Evolutionary conservation across 768 basidiomycete genomes (phyloP).

Genomic region (Suillus clintonianus): DNA sequence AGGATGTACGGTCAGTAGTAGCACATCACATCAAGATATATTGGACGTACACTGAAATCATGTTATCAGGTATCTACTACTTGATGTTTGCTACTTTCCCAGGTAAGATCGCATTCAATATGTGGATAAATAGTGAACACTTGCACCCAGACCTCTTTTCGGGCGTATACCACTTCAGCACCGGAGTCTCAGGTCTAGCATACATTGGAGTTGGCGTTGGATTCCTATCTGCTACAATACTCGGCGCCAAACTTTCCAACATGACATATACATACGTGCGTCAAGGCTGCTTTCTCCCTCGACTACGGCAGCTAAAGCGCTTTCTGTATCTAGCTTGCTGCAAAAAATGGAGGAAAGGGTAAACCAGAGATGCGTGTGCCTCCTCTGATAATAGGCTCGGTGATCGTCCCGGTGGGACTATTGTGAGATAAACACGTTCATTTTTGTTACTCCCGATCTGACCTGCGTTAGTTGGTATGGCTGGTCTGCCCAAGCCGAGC

Average conservation of each 20-base stretch:
- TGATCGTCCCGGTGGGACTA: slow-evolving; percentile 68
- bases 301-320: neutral
- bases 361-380: slow-evolving; percentile 67
- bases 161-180: slow-evolving; percentile 49
- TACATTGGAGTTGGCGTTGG: slow-evolving; percentile 56
- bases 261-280: slow-evolving; percentile 39
- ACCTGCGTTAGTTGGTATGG: slow-evolving; percentile 64
- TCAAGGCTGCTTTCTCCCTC: neutral
- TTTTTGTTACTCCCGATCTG: neutral
- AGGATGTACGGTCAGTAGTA: slow-evolving; percentile 54
- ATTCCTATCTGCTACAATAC: slow-evolving; percentile 47
- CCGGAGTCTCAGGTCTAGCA: slow-evolving; percentile 55
- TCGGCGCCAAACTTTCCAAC: slow-evolving; percentile 50
- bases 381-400: slow-evolving; percentile 47
- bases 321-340: slow-evolving; percentile 40
- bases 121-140: slow-evolving; percentile 6
- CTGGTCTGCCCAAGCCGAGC: slow-evolving; percentile 66
- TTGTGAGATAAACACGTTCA: slow-evolving; percentile 47
- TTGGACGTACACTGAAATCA: neutral
- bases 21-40: neutral
- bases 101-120: slow-evolving; percentile 16
- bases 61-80: slow-evolving; percentile 49
- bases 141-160: slow-evolving; percentile 42
- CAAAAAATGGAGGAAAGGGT: slow-evolving; percentile 58
- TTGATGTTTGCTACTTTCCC: slow-evolving; percentile 70